Evolutionary conservation across 441 rosid genomes (phyloP).

Genomic region (Daphne laureola): DNA sequence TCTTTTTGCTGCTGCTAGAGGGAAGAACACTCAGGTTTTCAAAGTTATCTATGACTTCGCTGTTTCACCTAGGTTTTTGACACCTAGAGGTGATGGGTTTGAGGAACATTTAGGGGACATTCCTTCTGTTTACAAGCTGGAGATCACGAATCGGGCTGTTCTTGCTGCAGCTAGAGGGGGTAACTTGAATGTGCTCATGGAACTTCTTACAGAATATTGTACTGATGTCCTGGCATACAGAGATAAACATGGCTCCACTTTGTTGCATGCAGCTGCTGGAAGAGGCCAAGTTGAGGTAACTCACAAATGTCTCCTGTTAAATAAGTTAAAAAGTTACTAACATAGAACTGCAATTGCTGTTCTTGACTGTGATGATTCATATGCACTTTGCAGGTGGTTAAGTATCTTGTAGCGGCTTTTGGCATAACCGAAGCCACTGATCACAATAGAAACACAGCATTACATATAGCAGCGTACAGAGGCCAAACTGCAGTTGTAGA

Average conservation of each 20-base stretch:
- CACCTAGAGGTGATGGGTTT: conserved; percentile 32
- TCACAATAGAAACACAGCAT: conserved; percentile 70
- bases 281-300: conserved; percentile 72
- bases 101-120: conserved; percentile 52
- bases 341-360: too few species aligned
- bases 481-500: conserved; percentile 67
- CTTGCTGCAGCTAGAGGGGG: conserved; percentile 93
- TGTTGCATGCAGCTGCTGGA: conserved; percentile 81
- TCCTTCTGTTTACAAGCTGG: conserved; percentile 55
- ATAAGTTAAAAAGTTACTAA: neutral
- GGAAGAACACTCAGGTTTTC: conserved; percentile 52
- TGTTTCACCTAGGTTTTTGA: conserved; percentile 55
- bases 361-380: too few species aligned
- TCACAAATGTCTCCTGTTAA: neutral
- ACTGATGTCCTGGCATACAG: conserved; percentile 47
- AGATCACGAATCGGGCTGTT: conserved; percentile 72
- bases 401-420: conserved; percentile 45
- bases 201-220: conserved; percentile 43
- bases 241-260: conserved; percentile 69
- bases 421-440: conserved; percentile 43
- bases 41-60: conserved; percentile 60
- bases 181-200: conserved; percentile 43
- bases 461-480: conserved; percentile 71
- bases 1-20: conserved; percentile 78
- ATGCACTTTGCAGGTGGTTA: conserved; percentile 47